Conservation (phyloP, 169 alveolate genomes). For the Plasmodium gonderi region DNA sequence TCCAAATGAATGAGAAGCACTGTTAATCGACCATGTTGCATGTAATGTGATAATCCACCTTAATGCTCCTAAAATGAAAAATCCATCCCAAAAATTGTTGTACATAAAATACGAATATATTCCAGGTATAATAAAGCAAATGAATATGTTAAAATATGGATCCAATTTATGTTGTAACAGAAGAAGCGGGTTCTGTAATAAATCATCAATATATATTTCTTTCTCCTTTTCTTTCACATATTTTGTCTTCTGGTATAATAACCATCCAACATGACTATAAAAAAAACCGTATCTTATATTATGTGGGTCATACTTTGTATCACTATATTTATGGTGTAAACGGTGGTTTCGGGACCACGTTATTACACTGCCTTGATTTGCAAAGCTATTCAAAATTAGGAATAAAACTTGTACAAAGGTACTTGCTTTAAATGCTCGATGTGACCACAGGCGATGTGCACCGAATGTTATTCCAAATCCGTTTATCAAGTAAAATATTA, state of each 20-base stretch:
- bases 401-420: slow-evolving; percentile 77
- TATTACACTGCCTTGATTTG: slow-evolving; percentile 88
- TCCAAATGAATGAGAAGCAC: slow-evolving; percentile 88
- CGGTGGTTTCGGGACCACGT: slow-evolving; percentile 89
- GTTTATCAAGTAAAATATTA: slow-evolving; percentile 77
- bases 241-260: slow-evolving; percentile 81
- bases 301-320: slow-evolving; percentile 89
- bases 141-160: slow-evolving; percentile 85
- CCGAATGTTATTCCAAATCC: slow-evolving; percentile 92
- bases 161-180: slow-evolving; percentile 80
- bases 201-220: slow-evolving; percentile 78
- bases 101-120: slow-evolving; percentile 79
- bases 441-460: slow-evolving; percentile 91
- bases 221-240: slow-evolving; percentile 77
- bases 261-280: slow-evolving; percentile 91
- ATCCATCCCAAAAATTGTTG: slow-evolving; percentile 85
- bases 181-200: slow-evolving; percentile 76
- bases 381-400: slow-evolving; percentile 85
- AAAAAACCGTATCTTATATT: slow-evolving; percentile 86
- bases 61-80: slow-evolving; percentile 83
- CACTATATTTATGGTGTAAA: slow-evolving; percentile 88
- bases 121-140: slow-evolving; percentile 86
- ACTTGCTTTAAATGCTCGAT: slow-evolving; percentile 87
- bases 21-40: slow-evolving; percentile 89
- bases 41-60: slow-evolving; percentile 85